Evolutionary conservation across 2,329 filamentous ascomycete genomes (phyloP).

Genomic region (Stemphylium lycopersici): DNA sequence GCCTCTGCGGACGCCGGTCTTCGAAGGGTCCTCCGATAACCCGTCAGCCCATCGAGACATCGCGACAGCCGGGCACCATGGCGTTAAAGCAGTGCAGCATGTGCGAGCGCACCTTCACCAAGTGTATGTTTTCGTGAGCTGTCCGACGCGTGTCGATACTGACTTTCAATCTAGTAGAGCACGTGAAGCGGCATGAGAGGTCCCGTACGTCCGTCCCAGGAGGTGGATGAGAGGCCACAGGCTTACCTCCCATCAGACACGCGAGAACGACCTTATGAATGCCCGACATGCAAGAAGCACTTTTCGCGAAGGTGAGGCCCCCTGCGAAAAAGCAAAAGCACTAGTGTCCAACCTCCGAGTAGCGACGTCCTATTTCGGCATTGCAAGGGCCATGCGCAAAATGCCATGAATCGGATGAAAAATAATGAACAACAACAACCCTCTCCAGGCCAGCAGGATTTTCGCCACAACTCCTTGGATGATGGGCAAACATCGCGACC

Average conservation of each 20-base stretch:
- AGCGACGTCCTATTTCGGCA: slow-evolving; percentile 60
- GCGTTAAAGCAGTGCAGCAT: slow-evolving; percentile 49
- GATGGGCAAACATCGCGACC: slow-evolving; percentile 27
- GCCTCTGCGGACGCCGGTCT: slow-evolving; percentile 21
- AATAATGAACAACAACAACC: slow-evolving; percentile 38
- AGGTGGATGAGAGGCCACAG: slow-evolving; percentile 1
- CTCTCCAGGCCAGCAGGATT: slow-evolving; percentile 32
- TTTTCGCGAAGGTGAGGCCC: slow-evolving; percentile 59
- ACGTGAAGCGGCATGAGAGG: slow-evolving; percentile 62
- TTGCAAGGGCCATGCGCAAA: slow-evolving; percentile 58
- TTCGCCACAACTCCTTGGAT: slow-evolving; percentile 18
- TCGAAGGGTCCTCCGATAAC: slow-evolving; percentile 22
- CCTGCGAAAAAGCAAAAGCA: slow-evolving; percentile 15
- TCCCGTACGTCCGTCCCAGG: slow-evolving; percentile 54
- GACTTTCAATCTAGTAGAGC: slow-evolving; percentile 44
- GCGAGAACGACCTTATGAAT: slow-evolving; percentile 61
- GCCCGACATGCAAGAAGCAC: slow-evolving; percentile 60
- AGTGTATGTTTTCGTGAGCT: slow-evolving; percentile 31
- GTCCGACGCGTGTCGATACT: background rate
- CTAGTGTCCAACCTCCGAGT: slow-evolving; percentile 26
- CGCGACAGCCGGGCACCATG: slow-evolving; percentile 28
- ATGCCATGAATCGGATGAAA: slow-evolving; percentile 46
- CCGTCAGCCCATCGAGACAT: slow-evolving; percentile 17
- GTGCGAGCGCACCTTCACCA: slow-evolving; percentile 62
- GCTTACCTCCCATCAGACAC: slow-evolving; percentile 53